These are phyloP conservation scores for Cymbomonas tetramitiformis DNA, from an alignment of 139 green algal species.

Conservation along the genomic window DNA sequence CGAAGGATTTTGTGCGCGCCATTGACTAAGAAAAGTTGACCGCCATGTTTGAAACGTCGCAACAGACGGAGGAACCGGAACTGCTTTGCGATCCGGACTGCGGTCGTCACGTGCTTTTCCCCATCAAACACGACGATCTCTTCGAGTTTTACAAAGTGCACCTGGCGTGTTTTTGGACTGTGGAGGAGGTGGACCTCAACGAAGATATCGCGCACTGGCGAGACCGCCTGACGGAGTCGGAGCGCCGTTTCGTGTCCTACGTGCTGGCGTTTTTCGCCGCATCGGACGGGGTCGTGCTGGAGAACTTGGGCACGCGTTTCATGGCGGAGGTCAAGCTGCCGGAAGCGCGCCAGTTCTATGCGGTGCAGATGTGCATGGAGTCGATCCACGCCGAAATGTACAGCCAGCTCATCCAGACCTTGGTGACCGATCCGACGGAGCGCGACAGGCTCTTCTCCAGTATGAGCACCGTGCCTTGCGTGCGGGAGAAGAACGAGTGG, in stretches of 20 bases:
- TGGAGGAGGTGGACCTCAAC: constrained; percentile 83
- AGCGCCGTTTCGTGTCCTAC: constrained; percentile 89
- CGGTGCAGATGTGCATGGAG: constrained; percentile 98
- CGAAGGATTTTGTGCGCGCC: too few relatives aligned
- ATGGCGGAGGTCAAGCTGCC: constrained; percentile 86
- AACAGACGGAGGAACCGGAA: too few relatives aligned
- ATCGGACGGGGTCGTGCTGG: constrained; percentile 90
- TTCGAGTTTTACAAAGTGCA: too few relatives aligned
- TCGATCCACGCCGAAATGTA: constrained; percentile 99
- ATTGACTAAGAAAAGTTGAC: too few relatives aligned
- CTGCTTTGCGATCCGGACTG: too few relatives aligned
- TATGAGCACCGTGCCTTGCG: constrained; percentile 73
- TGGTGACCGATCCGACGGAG: constrained; percentile 74
- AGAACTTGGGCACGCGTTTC: constrained; percentile 87
- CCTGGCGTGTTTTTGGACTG: constrained; percentile 84
- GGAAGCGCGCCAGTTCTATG: constrained; percentile 97
- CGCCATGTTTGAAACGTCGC: too few relatives aligned
- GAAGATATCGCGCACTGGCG: constrained; percentile 82
- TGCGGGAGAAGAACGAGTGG: constrained; percentile 92
- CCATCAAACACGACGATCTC: too few relatives aligned
- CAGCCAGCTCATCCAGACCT: constrained; percentile 86
- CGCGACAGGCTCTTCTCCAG: constrained; percentile 75
- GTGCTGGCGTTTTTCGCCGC: constrained; percentile 95
- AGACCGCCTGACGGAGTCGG: constrained; percentile 64
- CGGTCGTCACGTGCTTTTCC: too few relatives aligned